These are phyloP conservation scores for Prorocentrum cordatum DNA, from an alignment of 169 alveolate genomes.

Conservation along the genomic window DNA sequence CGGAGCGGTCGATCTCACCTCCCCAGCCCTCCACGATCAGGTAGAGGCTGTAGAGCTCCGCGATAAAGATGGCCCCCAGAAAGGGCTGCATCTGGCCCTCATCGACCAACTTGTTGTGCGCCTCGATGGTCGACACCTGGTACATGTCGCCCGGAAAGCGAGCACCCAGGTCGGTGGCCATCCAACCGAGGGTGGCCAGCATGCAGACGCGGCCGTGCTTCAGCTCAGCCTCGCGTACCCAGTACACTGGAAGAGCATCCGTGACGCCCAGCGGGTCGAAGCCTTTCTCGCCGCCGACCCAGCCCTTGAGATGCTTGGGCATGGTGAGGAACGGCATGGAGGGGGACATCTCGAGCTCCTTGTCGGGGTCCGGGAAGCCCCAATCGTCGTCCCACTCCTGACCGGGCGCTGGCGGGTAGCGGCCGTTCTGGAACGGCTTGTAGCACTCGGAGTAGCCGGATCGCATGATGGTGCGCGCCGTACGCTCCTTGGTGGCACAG, in stretches of 20 bases:
- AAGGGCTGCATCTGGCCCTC: constrained; percentile 52
- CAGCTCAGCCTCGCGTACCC: constrained; percentile 69
- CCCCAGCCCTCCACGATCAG: constrained; percentile 13
- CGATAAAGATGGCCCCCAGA: constrained; percentile 15
- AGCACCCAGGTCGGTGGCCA: constrained; percentile 25
- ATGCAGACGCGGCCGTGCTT: constrained; percentile 45
- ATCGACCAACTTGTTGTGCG: constrained; percentile 66
- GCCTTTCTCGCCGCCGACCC: constrained; percentile 69
- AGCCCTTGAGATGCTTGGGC: constrained; percentile 48
- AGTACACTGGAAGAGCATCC: constrained; percentile 47
- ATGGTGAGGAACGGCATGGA: constrained; percentile 36
- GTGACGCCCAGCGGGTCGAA: constrained; percentile 61
- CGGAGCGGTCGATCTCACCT: constrained; percentile 45
- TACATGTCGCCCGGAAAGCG: constrained; percentile 62
- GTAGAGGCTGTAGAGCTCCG: constrained; percentile 23
- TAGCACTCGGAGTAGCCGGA: too few relatives aligned
- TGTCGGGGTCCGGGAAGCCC: too few relatives aligned
- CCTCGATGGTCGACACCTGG: constrained; percentile 35
- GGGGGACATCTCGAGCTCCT: constrained; percentile 62
- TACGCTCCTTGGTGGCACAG: too few relatives aligned
- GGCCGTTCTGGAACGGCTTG: too few relatives aligned
- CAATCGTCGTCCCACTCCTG: too few relatives aligned
- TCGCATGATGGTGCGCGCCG: too few relatives aligned
- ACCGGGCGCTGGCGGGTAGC: too few relatives aligned
- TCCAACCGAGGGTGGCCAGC: not conserved